Evolutionary conservation across 2,329 filamentous ascomycete species (phyloP).

Genomic region (Triangularia setosa): DNA sequence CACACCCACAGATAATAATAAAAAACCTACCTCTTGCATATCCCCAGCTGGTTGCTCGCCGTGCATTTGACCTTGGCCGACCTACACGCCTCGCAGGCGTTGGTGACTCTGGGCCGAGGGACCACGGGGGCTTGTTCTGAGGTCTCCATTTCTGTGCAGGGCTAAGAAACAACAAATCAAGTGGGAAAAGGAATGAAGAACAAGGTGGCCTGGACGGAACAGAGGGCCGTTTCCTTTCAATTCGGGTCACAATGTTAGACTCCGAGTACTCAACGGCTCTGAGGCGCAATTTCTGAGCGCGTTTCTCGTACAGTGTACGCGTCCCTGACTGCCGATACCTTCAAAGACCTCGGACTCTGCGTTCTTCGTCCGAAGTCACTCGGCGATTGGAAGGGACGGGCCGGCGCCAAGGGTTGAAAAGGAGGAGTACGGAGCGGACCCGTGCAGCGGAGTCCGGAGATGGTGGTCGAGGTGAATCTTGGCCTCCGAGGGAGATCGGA

Average conservation of each 20-base stretch:
- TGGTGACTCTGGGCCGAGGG: conserved; percentile 34
- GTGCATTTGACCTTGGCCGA: conserved; percentile 52
- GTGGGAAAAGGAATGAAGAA: neutral
- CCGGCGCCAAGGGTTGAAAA: neutral
- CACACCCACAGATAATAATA: neutral
- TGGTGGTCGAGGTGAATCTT: conserved; percentile 11
- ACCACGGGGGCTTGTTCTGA: conserved; percentile 15
- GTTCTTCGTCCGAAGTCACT: conserved; percentile 12
- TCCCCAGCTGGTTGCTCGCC: conserved; percentile 42
- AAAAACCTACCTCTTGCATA: conserved; percentile 48
- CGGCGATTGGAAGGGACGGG: conserved; percentile 8
- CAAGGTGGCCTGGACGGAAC: neutral
- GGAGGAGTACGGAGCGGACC: conserved; percentile 1
- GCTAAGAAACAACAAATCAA: neutral
- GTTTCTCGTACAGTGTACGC: neutral
- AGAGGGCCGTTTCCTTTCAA: neutral
- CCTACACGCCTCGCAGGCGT: conserved; percentile 54
- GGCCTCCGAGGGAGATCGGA: conserved; percentile 19
- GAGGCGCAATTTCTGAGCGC: neutral
- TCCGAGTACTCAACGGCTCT: neutral
- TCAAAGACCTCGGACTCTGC: neutral
- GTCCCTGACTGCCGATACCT: neutral
- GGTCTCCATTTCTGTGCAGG: conserved; percentile 6
- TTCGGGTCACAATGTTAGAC: neutral
- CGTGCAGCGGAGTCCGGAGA: conserved; percentile 6